phyloP scores from a whole-genome alignment of 768 basidiomycete genomes.

The Sporobolomyces pararoseus region DNA sequence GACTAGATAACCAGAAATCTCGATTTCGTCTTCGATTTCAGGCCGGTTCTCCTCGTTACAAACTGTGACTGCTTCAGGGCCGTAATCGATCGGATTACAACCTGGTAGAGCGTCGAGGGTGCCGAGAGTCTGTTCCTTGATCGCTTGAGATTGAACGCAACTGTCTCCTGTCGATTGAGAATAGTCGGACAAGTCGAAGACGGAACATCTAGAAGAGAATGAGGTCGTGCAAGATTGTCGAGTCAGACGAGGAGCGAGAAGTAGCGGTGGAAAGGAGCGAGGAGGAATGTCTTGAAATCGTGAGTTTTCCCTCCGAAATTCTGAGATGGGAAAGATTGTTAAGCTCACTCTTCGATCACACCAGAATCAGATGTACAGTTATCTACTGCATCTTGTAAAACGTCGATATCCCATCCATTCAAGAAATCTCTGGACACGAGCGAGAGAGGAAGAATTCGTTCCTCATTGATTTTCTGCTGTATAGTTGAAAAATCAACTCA shows the following conservation, averaged over 20 bases:
- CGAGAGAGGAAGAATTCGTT: no score
- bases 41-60: slow-evolving; percentile 22
- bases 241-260: background rate
- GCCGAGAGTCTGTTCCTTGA: slow-evolving; percentile 5
- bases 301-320: background rate
- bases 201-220: background rate
- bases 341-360: slow-evolving; percentile 16
- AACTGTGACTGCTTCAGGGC: slow-evolving; percentile 26
- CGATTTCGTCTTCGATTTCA: background rate
- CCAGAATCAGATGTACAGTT: slow-evolving; percentile 38
- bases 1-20: background rate
- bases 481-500: background rate
- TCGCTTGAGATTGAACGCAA: slow-evolving; percentile 1
- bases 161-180: background rate
- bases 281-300: background rate
- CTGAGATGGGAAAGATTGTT: no score
- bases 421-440: slow-evolving; percentile 21
- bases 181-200: slow-evolving; percentile 27
- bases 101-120: slow-evolving; percentile 26
- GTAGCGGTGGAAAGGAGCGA: background rate
- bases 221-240: background rate
- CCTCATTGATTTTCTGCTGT: background rate
- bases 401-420: slow-evolving; percentile 41
- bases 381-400: slow-evolving; percentile 40
- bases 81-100: slow-evolving; percentile 30